A percentile compares a stretch with the other conserved stretches of the same genome.
Conservation (phyloP, 768 basidiomycete genomes). For the Mrakia hoshinonis region DNA sequence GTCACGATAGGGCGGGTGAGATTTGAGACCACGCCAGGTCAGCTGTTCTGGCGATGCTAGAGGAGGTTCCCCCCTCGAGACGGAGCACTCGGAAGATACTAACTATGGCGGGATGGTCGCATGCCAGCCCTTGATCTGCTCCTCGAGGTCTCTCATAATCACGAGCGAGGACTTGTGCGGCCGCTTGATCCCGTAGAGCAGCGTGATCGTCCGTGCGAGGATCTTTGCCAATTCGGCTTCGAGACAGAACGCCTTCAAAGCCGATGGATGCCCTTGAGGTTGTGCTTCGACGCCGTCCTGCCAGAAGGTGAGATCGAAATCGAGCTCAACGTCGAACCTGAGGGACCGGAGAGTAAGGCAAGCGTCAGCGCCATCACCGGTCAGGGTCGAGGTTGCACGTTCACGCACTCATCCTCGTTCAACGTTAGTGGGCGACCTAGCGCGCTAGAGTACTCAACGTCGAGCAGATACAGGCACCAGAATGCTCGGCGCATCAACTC, state of each 20-base stretch:
- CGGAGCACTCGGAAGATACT: too few species aligned
- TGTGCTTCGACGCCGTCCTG: neutral
- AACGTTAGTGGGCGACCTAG: conserved; percentile 18
- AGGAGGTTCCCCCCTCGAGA: too few species aligned
- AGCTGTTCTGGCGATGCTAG: too few species aligned
- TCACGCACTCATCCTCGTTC: conserved; percentile 18
- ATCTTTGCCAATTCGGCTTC: conserved; percentile 13
- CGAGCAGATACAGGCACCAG: conserved; percentile 12
- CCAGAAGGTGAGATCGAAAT: conserved; percentile 18
- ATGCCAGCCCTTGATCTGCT: too few species aligned
- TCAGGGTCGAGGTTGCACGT: too few species aligned
- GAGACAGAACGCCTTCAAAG: conserved; percentile 11
- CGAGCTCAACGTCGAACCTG: conserved; percentile 26
- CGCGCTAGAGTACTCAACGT: conserved; percentile 8
- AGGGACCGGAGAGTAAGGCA: too few species aligned
- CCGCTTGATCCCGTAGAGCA: conserved; percentile 7
- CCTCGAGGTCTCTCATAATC: neutral
- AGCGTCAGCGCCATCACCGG: too few species aligned
- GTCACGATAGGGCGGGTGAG: too few species aligned
- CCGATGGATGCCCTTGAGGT: neutral
- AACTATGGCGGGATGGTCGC: too few species aligned
- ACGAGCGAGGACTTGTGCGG: neutral
- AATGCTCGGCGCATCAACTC: conserved; percentile 17
- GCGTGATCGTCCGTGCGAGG: conserved; percentile 3
- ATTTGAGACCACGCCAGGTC: too few species aligned